Percentiles rank a stretch among this genome's conserved stretches.
Conservation (phyloP, 2,329 filamentous ascomycete species). For the Trichoderma sp. region DNA sequence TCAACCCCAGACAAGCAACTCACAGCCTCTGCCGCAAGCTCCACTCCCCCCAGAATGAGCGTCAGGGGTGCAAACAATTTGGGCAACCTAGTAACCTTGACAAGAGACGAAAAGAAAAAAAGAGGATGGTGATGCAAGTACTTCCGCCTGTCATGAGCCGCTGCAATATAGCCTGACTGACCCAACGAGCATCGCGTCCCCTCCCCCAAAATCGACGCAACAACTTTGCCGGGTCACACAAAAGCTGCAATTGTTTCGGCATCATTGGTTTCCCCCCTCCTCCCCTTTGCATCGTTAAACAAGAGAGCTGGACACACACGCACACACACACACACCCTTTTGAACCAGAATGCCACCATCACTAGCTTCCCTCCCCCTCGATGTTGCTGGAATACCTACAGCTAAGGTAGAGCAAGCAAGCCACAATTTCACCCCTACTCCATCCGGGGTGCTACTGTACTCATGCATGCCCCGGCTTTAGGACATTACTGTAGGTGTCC, state of each 20-base stretch:
- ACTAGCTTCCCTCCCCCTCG: not conserved
- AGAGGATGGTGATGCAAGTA: not conserved
- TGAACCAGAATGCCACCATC: not conserved
- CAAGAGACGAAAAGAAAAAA: not conserved
- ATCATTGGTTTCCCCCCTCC: not conserved
- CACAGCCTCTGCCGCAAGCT: not conserved
- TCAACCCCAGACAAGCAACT: not conserved
- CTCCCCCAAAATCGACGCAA: not conserved
- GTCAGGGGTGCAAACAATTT: not conserved
- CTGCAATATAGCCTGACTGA: not conserved
- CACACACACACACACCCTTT: not conserved
- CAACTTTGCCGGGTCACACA: not conserved
- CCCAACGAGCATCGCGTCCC: not conserved
- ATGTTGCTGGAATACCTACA: not conserved
- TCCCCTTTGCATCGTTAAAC: not conserved
- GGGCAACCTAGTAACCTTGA: not conserved
- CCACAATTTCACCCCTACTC: conserved; percentile 4
- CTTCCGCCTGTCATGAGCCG: not conserved
- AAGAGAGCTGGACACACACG: not conserved
- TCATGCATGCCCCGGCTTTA: not conserved
- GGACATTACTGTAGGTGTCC: not conserved
- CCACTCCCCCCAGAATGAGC: not conserved
- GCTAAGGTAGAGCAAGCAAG: not conserved
- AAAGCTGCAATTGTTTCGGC: not conserved
- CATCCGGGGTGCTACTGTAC: not conserved